Base-by-base conservation (phyloP, 768 basidiomycete genomes). In the Tulasnella sp. region DNA sequence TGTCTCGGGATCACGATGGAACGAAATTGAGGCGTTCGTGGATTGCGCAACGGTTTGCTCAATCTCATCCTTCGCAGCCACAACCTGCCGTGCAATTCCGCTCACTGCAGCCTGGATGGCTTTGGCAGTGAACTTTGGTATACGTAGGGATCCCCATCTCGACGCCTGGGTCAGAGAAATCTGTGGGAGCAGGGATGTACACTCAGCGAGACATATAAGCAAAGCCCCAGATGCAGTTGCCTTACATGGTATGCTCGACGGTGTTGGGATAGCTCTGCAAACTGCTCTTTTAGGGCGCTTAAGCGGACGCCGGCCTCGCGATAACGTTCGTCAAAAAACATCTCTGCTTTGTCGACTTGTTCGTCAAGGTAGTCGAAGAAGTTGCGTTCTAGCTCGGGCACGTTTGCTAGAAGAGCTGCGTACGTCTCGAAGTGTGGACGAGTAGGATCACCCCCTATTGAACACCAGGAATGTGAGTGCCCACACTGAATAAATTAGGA, bases 291-390 rank as follows among this genome's bases (percentile, higher is more conserved):
- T 7, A 99, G 80, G 16, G 85, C 83, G n/a, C 85, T 82, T 12
- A 83, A 84, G 19, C 86, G 83, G 34, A 82, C 79, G 1, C 78
- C 38, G 19, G 85, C 90, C 89, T 92, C 85, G 89, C 87, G 88
- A 85, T 91, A 96, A 39, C 91, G 88, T 36, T 89, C 90, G 7
- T 89, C 83, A 84, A 94, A 99, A 85, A 99, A 99, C 0, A 86
- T 85, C 80, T 94, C 94, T 18, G 98, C 90, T 84, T 97, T 98
- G 31, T 92, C 90, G 2, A 98, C 87, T 84, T 99, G 92, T 0
- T 83, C 83, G 82, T 98, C 94, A 9, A 98, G 87, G 34, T 90
- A 87, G 2, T 90, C 88, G 80, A 99, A 94, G 86, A 98, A 99
- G 8, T 87, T 87, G 40, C 85, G 83, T 83, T 97, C 93, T 34